Base-by-base conservation (phyloP, 106 monocot genomes). In the Phalaenopsis aphrodite region DNA sequence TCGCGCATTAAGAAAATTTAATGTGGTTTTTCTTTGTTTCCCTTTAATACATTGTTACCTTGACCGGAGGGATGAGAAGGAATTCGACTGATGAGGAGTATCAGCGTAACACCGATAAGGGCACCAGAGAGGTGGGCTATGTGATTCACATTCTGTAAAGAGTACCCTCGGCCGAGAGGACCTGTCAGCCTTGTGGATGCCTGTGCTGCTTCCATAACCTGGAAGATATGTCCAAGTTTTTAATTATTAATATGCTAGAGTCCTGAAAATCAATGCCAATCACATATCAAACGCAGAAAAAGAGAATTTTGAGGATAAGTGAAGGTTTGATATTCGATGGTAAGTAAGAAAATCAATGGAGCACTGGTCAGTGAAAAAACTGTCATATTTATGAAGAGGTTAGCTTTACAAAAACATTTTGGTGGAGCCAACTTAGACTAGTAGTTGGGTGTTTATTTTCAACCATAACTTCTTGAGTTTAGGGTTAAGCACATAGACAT, bases 111-210 rank as follows among this genome's bases (percentile, higher is more conserved):
- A 78, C 95, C 95, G 14, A 95, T 78, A 38, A 95, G 78, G 86
- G 95, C 95, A 82, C 95, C 95, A 23, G 93, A 91, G 77, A 95
- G 81, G 83, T 95, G 95, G 15, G 95, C 95, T 82, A 95, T 86
- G 82, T 95, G 93, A 84, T 95, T 95, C 5, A 95, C 87, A 41
- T 79, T 85, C 82, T 87, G 87, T 57, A 85, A 58, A 23, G 88
- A 87, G 52, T 78, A 77, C 15, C 91, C 84, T 69, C 41, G 83
- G 5, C 61, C 84, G 56, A 85, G 45, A 64, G 88, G 66, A 67
- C 84, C 87, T 8, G 83, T 47, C 68, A 90, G 58, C 43, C 87
- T 85, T 43, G 89, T 84, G 58, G 95, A 91, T 23, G 93, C 93
- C 72, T 91, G 95, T 79, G 95, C 95, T 43, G 89, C 93, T 84